phyloP scores from a whole-genome alignment of 129 eudicot species.

The Flaveria linearis region DNA sequence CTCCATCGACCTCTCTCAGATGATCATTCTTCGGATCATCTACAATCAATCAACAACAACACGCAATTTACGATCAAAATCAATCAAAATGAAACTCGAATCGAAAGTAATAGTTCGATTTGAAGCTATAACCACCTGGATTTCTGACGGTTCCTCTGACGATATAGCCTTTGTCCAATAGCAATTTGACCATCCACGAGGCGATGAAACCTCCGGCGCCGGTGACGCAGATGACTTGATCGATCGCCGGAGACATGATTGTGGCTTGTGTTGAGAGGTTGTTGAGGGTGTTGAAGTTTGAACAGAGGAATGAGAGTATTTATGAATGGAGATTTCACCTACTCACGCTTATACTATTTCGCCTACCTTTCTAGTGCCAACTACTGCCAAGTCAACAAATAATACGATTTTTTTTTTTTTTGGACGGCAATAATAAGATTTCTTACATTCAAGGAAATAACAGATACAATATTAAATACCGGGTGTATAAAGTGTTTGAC shows the following conservation, averaged over 20 bases:
- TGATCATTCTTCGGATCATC: slow-evolving; percentile 87
- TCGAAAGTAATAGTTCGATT: too few relatives aligned
- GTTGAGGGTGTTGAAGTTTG: background rate
- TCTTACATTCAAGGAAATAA: too few relatives aligned
- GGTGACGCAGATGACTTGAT: slow-evolving; percentile 83
- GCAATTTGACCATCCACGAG: slow-evolving; percentile 93
- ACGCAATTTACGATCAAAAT: background rate
- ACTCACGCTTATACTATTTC: slow-evolving; percentile 2
- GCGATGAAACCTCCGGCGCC: slow-evolving; percentile 99
- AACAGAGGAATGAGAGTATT: background rate
- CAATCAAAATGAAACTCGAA: too few relatives aligned
- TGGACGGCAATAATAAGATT: background rate
- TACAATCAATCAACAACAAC: slow-evolving; percentile 26
- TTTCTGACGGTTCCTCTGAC: slow-evolving; percentile 93
- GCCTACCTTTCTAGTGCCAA: slow-evolving; percentile 32
- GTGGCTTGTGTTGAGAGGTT: background rate
- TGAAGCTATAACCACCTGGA: slow-evolving; percentile 51
- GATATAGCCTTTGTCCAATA: slow-evolving; percentile 75
- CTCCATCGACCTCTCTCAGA: slow-evolving; percentile 88
- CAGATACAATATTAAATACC: too few relatives aligned
- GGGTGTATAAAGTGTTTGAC: too few relatives aligned
- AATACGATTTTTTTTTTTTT: too few relatives aligned
- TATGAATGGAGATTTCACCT: slow-evolving; percentile 32
- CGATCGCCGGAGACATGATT: slow-evolving; percentile 58
- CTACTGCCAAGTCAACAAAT: slow-evolving; percentile 38